phyloP scores from a whole-genome alignment of 1,139 yeast species.

The Geotrichum citri-aurantii region DNA sequence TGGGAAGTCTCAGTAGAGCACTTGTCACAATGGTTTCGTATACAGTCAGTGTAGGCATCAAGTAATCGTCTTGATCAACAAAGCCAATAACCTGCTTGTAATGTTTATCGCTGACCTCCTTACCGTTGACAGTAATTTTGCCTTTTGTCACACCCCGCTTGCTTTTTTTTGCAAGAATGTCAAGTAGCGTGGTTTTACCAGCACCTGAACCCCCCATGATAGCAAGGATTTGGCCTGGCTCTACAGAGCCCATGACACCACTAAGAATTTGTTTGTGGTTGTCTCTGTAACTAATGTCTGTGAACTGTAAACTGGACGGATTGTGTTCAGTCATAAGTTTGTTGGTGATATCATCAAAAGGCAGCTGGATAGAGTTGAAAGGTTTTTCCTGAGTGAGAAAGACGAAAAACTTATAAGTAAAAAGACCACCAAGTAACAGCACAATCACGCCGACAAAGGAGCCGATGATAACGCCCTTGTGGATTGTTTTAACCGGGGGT shows the following conservation, averaged over 20 bases:
- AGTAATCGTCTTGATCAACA: constrained; percentile 94
- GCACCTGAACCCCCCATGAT: constrained; percentile 99
- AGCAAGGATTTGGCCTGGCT: constrained; percentile 86
- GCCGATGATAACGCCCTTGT: constrained; percentile 47
- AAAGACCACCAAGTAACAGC: constrained; percentile 35
- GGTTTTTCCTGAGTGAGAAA: constrained; percentile 28
- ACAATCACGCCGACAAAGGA: constrained; percentile 47
- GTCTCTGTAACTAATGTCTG: constrained; percentile 59
- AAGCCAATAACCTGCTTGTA: constrained; percentile 76
- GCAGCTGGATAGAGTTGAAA: constrained; percentile 31
- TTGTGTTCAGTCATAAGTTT: constrained; percentile 46
- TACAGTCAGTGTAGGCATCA: constrained; percentile 88
- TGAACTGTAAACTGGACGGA: constrained; percentile 76
- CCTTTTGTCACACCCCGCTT: constrained; percentile 71
- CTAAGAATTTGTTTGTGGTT: constrained; percentile 52
- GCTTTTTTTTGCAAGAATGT: constrained; percentile 80
- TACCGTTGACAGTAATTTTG: constrained; percentile 67
- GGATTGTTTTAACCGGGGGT: constrained; percentile 51
- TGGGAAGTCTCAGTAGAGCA: constrained; percentile 82
- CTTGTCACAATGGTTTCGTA: constrained; percentile 91
- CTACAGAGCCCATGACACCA: constrained; percentile 64
- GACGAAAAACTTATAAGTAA: constrained; percentile 39
- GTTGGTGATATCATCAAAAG: constrained; percentile 34
- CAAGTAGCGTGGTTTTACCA: constrained; percentile 89
- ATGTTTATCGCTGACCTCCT: constrained; percentile 33